Conservation (phyloP, 2,329 filamentous ascomycete genomes). For the Aureobasidium pullulans region DNA sequence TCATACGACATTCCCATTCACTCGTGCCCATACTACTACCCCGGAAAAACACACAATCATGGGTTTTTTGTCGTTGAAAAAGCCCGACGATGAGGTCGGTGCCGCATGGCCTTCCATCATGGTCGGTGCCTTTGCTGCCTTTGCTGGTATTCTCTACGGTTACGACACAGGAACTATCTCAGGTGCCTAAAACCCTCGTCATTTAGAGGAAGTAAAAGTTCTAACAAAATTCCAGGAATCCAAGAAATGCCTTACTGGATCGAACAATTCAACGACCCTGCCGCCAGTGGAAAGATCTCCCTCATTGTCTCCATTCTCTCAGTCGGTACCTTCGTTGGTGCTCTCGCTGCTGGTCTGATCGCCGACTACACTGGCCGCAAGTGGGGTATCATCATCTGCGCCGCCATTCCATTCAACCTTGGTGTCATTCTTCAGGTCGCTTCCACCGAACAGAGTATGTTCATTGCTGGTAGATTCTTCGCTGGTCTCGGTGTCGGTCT, state of each 20-base stretch:
- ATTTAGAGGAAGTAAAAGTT: no score
- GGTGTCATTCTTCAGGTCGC: conserved; percentile 19
- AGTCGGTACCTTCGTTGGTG: conserved; percentile 20
- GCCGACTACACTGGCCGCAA: conserved; percentile 65
- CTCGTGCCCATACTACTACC: neutral
- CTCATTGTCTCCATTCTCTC: conserved; percentile 21
- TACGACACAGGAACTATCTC: conserved; percentile 8
- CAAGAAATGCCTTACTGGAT: conserved; percentile 17
- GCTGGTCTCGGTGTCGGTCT: conserved; percentile 21
- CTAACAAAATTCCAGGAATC: neutral
- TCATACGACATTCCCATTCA: neutral
- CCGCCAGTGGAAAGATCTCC: conserved; percentile 14
- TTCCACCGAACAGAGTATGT: conserved; percentile 15
- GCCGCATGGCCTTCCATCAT: conserved; percentile 37
- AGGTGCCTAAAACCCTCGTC: neutral
- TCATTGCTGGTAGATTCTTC: conserved; percentile 18
- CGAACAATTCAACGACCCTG: conserved; percentile 13
- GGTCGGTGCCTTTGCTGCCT: conserved; percentile 31
- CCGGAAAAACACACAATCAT: conserved; percentile 20
- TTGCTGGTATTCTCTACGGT: conserved; percentile 25
- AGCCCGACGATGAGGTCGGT: conserved; percentile 34
- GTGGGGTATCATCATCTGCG: conserved; percentile 60
- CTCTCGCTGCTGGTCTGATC: conserved; percentile 51
- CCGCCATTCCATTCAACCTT: conserved; percentile 37
- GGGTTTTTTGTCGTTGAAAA: conserved; percentile 33